Base-by-base conservation (phyloP, 352 stramenopile genomes). In the Phytophthora sp. region DNA sequence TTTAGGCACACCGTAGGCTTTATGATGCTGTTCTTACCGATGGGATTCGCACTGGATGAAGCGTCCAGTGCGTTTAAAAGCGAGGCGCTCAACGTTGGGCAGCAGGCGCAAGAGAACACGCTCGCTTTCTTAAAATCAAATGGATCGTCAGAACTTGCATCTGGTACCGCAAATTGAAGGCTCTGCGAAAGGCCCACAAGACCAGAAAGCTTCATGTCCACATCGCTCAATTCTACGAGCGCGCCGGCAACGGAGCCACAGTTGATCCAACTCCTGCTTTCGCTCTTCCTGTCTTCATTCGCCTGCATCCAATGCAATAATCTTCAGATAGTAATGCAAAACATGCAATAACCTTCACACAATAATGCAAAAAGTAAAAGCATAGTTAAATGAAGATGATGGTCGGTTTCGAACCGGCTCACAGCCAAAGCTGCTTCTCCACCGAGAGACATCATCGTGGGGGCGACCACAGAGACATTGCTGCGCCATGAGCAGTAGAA, bases 1-100 rank as follows among this genome's bases (percentile, higher is more conserved):
- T 65, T 65, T 49, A 60, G 62, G 53, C 38, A 70, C 29, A 26
- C 23, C 1, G 20, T 30, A 23, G 53, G 52, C 16, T 64, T 35
- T 38, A 41, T 64, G 16, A 70, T 70, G 62, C 26, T 65, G 20
- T 59, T 59, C 47, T 53, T 70, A 56, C 46, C 38, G 35, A 46
- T n/a, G 9, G 39, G 46, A 1, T 57, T 65, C 29, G 29, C 16
- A 35, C 62, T 70, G 2, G 31, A 61, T 18, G 27, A n/a, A 9
- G 21, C 20, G 1, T 61, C 54, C 11, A 20, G 35, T 21, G 47
- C 54, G 7, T 65, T 26, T 39, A 65, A 72, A 20, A 49, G 18
- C 46, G 29, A 66, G 30, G 47, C 49, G 15, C 24, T 60, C 3
- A 29, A 26, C 1, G 7, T 65, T 26, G 46, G 38, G 2, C 9